phyloP scores from a whole-genome alignment of 495 filamentous ascomycete genomes.

The Daldinia caldariorum region DNA sequence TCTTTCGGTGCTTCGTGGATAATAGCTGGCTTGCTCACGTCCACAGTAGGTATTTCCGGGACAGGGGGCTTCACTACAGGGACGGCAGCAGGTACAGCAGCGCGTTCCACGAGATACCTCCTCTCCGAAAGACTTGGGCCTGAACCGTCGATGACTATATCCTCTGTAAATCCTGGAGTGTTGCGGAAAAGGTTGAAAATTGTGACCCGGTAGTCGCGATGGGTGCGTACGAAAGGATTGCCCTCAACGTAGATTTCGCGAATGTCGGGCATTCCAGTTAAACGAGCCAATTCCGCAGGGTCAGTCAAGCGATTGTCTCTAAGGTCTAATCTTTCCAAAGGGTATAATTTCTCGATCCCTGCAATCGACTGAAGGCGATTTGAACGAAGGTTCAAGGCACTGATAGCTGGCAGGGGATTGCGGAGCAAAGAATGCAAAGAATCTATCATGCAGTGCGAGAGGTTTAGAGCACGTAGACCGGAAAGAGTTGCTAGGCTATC shows the following conservation, averaged over 20 bases:
- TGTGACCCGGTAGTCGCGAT: conserved; percentile 81
- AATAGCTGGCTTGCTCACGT: conserved; percentile 71
- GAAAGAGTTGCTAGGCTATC: conserved; percentile 85
- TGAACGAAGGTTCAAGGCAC: conserved; percentile 86
- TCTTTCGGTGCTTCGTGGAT: conserved; percentile 61
- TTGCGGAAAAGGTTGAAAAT: conserved; percentile 97
- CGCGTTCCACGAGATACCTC: conserved; percentile 85
- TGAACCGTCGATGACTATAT: conserved; percentile 86
- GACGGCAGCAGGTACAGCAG: conserved; percentile 73
- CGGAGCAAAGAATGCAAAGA: conserved; percentile 87
- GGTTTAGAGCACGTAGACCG: conserved; percentile 84
- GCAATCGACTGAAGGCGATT: conserved; percentile 90
- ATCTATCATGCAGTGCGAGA: conserved; percentile 97
- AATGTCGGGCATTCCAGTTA: conserved; percentile 91
- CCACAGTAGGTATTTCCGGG: conserved; percentile 66
- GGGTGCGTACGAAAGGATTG: conserved; percentile 91
- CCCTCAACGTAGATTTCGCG: conserved; percentile 89
- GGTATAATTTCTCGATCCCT: conserved; percentile 87
- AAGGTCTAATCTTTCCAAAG: conserved; percentile 88
- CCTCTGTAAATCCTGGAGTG: conserved; percentile 90
- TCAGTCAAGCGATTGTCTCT: conserved; percentile 92
- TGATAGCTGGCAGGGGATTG: conserved; percentile 91
- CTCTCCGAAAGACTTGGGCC: conserved; percentile 84
- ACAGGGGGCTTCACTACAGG: conserved; percentile 76
- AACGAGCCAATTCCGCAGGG: conserved; percentile 86